Conservation (phyloP, 1,139 yeast genomes). For the Kodamaea fungicola region DNA sequence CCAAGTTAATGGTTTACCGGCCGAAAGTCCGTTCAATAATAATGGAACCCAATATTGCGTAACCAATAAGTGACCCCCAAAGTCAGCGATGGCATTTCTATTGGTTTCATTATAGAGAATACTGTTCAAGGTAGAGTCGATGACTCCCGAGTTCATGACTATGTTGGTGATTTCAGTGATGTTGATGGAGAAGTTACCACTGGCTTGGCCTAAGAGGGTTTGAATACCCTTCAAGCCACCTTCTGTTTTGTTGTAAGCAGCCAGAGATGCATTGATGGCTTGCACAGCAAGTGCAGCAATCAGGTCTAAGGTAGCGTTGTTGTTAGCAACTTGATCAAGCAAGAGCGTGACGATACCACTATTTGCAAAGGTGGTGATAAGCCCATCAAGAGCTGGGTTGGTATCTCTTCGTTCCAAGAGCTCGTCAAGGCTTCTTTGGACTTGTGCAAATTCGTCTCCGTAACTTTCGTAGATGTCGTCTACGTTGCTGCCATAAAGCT, state of each 20-base stretch:
- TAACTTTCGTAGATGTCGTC: constrained; percentile 2
- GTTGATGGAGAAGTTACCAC: constrained; percentile 14
- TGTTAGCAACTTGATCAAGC: constrained; percentile 28
- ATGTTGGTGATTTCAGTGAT: constrained; percentile 15
- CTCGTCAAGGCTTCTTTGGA: constrained; percentile 3
- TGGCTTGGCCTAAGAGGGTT: constrained; percentile 1
- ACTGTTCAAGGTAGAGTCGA: constrained; percentile 21
- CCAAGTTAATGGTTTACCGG: constrained; percentile 28
- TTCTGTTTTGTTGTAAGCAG: constrained; percentile 6
- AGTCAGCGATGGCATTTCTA: constrained; percentile 22
- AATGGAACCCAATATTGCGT: constrained; percentile 26
- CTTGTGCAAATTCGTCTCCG: constrained; percentile 5
- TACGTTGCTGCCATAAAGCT: not conserved
- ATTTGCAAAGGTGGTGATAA: constrained; percentile 18
- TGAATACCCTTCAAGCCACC: constrained; percentile 3
- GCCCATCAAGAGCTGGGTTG: constrained; percentile 6
- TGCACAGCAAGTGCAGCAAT: constrained; percentile 3
- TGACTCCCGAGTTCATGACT: constrained; percentile 24
- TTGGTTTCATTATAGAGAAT: constrained; percentile 30
- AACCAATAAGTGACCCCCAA: constrained; percentile 24
- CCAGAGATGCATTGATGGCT: constrained; percentile 8
- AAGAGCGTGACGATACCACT: constrained; percentile 31
- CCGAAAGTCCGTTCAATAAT: constrained; percentile 30
- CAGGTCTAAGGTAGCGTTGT: constrained; percentile 18
- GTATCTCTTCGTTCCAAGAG: constrained; percentile 16